Base-by-base conservation (phyloP, 2,329 filamentous ascomycete species). In the Pseudogymnoascus sp. region DNA sequence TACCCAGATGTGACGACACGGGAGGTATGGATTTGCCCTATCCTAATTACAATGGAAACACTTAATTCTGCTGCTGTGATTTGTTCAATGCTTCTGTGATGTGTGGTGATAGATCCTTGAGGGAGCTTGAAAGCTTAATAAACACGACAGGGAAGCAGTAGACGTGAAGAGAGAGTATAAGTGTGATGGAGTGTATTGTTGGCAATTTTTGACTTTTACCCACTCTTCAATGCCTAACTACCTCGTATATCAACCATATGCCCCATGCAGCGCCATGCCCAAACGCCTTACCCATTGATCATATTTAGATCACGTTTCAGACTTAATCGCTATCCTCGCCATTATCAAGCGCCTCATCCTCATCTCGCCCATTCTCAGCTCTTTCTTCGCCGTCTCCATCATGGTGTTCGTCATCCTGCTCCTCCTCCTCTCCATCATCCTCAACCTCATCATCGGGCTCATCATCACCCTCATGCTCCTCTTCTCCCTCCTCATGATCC, bases 281-380 rank as follows among this genome's bases (percentile, higher is more conserved):
- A 32, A 54, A 54, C 47, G 47, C 47, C 47, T 54, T 32, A 32
- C 47, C 47, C 47, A 54, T 54, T 32, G 47, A 54, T 54, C 47
- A 54, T 32, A 54, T 32, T 28, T 54, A 54, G 47, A 54, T 32
- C 47, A 54, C 20, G 11, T 54, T 54, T 54, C 28, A 32, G 47
- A 58, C 37, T 38, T 58, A 84, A 61, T 84, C 82, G 66, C 82
- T 85, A 64, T 86, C 83, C 59, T 82, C 79, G 9, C 81, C 83
- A 68, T 78, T 75, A 65, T 86, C 84, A 62, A 87, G 71, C 11
- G 83, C 85, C 65, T 88, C 86, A 62, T 76, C 81, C 1, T 77
- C 76, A 59, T 76, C 75, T 14, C 77, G 76, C 1, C 74, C 74
- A 3, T 73, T 72, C 7, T 76, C 74, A 39, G 77, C 76, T 18